Evolutionary conservation across 2,329 filamentous ascomycete species (phyloP), one percentile per base, ranked within the genome.

Genomic region (Fusarium lateritium): DNA sequence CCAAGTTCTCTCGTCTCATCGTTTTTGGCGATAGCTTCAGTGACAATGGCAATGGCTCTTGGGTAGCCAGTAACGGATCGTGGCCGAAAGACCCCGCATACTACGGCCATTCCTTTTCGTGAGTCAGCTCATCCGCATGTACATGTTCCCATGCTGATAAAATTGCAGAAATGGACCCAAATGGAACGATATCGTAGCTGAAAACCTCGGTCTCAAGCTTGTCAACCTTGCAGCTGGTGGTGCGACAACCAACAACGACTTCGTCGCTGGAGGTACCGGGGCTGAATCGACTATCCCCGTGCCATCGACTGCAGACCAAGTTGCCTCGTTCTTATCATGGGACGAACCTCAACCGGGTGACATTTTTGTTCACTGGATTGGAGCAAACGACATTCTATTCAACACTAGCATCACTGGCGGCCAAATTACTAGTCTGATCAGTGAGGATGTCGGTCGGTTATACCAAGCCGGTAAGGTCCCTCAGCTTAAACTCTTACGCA

Each of bases 11-110:
- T 0, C 63, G 67, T 0, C 47, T 69, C n/a, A 46, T 69, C 17
- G 66, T 69, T 10, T 67, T 69, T n/a, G 67, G 67, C 6, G 67
- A 69, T 10, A 69, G 67, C 44, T 69, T 69, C 45, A 69, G 67
- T 31, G 67, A 69, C 2, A 67, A 69, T 8, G 67, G 66, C 11
- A 67, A 69, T 42, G 67, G 67, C 0, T 69, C 67, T 22, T 69
- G 67, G 67, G 15, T 69, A 14, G 66, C 17, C 4, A 69, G 67
- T 24, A 67, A 69, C 14, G 62, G 57, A 22, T 45, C 66, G 7
- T 69, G 67, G 67, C 66, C 67, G 6, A 49, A n/a, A 13, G 67
- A 69, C 4, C 66, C 56, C 33, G 66, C 66, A 4, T 69, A 69
- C 9, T 69, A 67, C 11, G 21, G 34, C 2, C 67, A 69, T 36